A percentile compares a stretch with the other conserved stretches of the same genome.
These are phyloP conservation scores for Acrasis kona DNA, from an alignment of 78 protist species.

Conservation along the genomic window DNA sequence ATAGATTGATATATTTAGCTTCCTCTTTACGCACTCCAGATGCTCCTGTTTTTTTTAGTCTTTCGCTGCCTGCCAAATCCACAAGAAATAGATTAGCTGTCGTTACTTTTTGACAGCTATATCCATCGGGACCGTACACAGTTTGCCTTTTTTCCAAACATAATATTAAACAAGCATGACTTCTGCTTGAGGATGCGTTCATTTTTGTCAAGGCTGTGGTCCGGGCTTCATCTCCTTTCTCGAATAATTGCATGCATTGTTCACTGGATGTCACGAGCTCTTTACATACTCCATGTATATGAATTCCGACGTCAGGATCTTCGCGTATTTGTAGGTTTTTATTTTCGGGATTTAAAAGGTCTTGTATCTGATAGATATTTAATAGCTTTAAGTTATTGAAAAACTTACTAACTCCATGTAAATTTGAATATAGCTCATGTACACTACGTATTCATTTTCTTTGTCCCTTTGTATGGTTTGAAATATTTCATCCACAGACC, in stretches of 20 bases:
- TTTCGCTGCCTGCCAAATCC: conserved; percentile 26
- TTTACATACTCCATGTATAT: too few relatives aligned
- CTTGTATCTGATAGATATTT: too few relatives aligned
- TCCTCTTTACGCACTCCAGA: conserved; percentile 49
- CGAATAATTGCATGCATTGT: conserved; percentile 38
- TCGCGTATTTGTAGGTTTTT: too few relatives aligned
- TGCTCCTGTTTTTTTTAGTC: neutral
- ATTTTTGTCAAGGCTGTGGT: conserved; percentile 49
- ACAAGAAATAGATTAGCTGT: conserved; percentile 17
- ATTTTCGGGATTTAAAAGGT: too few relatives aligned
- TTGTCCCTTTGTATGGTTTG: neutral
- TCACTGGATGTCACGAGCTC: conserved; percentile 32
- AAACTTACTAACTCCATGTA: conserved; percentile 52
- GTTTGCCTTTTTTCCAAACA: conserved; percentile 18
- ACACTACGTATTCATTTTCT: conserved; percentile 11
- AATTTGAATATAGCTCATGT: conserved; percentile 56
- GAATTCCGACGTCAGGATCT: too few relatives aligned
- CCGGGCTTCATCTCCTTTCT: conserved; percentile 35
- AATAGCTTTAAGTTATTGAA: too few relatives aligned
- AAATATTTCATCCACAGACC: neutral
- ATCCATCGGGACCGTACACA: conserved; percentile 3
- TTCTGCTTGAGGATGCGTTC: conserved; percentile 41
- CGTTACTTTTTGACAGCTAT: too few relatives aligned
- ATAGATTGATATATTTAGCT: conserved; percentile 71
- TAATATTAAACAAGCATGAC: conserved; percentile 48